Evolutionary conservation across 129 eudicot genomes (phyloP), one percentile per base, ranked within the genome.

Genomic region (Flaveria sonorensis): DNA sequence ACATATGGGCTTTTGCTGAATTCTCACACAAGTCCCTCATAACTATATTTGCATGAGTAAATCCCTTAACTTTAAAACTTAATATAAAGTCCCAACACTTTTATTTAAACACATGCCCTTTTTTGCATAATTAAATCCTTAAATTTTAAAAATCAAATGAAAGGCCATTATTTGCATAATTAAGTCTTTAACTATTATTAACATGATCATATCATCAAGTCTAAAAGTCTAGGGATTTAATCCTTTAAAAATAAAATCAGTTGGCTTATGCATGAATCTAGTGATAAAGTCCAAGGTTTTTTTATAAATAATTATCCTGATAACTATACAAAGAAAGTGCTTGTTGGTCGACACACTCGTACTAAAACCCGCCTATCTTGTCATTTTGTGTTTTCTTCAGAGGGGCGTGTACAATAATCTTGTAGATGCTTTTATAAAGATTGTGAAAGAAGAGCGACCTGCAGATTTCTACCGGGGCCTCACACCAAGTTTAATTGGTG

Each of bases 401-500:
- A 88, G 96, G 73, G 94, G 86, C 2, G 96, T 83, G 62, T 92
- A 90, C 85, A 87, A 88, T 10, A 86, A 85, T 79, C 85, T 92
- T 26, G 45, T 92, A 21, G 94, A 92, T 45, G 98, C 96, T 0
- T 89, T 92, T 59, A 14, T 92, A 75, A 92, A 83, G 81, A 92
- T 92, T 11, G 74, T 92, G 64, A 77, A 68, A 52, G 98, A 90
- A 78, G 98, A 88, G 75, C 94, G 98, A 2, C 87, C 90, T 13
- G 93, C 86, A 21, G 98, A 92, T 84, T 88, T 92, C 47, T 92
- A 88, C 66, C 84, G 96, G 40, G 98, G 96, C 66, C 96, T 92
- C 56, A 84, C 92, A 63, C 96, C 98, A 19, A 92, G 96, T 75
- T 68, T 92, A 52, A 88, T 92, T 11, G 96, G 96, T 45, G 90